These are phyloP conservation scores for Kuraishia floccosa DNA, from an alignment of 805 yeast genomes.

Conservation along the genomic window DNA sequence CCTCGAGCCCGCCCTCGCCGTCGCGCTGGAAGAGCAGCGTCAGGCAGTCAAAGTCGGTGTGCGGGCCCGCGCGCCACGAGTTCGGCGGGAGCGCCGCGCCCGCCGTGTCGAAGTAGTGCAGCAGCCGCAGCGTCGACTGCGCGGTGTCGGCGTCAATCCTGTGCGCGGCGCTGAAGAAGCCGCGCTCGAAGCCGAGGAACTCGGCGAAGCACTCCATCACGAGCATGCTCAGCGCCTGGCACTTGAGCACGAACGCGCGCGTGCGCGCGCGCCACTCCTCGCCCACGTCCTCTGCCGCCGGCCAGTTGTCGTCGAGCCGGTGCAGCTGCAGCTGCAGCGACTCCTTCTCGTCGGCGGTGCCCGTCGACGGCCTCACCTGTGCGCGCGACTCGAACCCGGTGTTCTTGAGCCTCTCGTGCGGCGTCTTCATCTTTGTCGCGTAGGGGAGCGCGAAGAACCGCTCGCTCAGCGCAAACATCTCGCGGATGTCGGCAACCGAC, in stretches of 20 bases:
- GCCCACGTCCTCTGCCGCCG: constrained; percentile 15
- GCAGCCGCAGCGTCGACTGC: constrained; percentile 20
- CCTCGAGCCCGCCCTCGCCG: constrained; percentile 23
- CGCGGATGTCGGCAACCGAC: constrained; percentile 14
- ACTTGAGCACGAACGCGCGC: constrained; percentile 10
- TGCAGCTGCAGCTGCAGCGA: constrained; percentile 20
- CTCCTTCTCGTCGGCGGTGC: constrained; percentile 21
- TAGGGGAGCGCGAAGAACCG: constrained; percentile 12
- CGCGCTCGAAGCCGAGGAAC: constrained; percentile 15
- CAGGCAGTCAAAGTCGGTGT: constrained; percentile 23
- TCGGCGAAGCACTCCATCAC: constrained; percentile 18
- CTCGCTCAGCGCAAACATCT: constrained; percentile 13
- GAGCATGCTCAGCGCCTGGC: constrained; percentile 14
- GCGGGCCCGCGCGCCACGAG: constrained; percentile 25
- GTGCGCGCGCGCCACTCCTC: constrained; percentile 15
- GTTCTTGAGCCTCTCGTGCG: constrained; percentile 18
- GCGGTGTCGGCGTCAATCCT: constrained; percentile 14
- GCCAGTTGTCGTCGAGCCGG: constrained; percentile 19
- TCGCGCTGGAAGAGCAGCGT: constrained; percentile 21
- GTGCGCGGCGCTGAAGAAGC: constrained; percentile 17
- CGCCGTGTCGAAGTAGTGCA: constrained; percentile 19
- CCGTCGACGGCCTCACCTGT: constrained; percentile 23
- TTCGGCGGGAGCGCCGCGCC: constrained; percentile 12
- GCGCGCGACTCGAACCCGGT: constrained; percentile 21
- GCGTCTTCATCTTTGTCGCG: constrained; percentile 16